These are phyloP conservation scores for Hypholoma fasciculare DNA, from an alignment of 768 basidiomycete species.

Conservation along the genomic window DNA sequence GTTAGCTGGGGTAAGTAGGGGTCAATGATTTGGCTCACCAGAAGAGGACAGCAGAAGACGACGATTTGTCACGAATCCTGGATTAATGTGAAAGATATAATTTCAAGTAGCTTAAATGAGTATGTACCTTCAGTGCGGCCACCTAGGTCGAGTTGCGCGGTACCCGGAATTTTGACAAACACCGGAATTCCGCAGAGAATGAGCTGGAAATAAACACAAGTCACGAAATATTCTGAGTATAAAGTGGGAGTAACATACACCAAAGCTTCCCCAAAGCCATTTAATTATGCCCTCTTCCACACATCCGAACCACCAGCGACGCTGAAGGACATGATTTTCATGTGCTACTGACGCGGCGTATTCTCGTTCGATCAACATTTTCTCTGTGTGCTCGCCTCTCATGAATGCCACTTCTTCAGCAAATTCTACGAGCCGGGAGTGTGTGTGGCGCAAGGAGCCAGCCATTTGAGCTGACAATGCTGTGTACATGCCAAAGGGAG, in stretches of 20 bases:
- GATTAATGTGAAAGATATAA: background rate
- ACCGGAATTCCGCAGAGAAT: constrained; percentile 92
- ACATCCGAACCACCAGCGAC: constrained; percentile 88
- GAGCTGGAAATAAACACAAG: constrained; percentile 42
- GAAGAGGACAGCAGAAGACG: constrained; percentile 86
- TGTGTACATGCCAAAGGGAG: constrained; percentile 90
- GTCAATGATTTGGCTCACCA: constrained; percentile 36
- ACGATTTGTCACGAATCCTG: constrained; percentile 97
- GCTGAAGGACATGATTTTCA: constrained; percentile 75
- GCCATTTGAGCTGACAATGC: constrained; percentile 86
- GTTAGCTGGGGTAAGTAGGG: background rate
- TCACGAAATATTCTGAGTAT: background rate
- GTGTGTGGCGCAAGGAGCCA: constrained; percentile 87
- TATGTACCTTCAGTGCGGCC: constrained; percentile 81
- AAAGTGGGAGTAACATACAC: constrained; percentile 50
- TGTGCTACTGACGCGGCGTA: constrained; percentile 86
- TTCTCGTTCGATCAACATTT: constrained; percentile 85
- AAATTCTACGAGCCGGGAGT: constrained; percentile 88
- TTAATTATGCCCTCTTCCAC: constrained; percentile 96
- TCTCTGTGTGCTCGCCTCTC: constrained; percentile 87
- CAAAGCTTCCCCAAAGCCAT: constrained; percentile 95
- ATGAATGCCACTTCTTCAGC: constrained; percentile 89
- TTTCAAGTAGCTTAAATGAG: background rate
- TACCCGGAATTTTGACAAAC: constrained; percentile 84
- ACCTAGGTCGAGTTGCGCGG: constrained; percentile 68